phyloP scores from a whole-genome alignment of 441 rosid genomes.

The Mallotus japonicus region DNA sequence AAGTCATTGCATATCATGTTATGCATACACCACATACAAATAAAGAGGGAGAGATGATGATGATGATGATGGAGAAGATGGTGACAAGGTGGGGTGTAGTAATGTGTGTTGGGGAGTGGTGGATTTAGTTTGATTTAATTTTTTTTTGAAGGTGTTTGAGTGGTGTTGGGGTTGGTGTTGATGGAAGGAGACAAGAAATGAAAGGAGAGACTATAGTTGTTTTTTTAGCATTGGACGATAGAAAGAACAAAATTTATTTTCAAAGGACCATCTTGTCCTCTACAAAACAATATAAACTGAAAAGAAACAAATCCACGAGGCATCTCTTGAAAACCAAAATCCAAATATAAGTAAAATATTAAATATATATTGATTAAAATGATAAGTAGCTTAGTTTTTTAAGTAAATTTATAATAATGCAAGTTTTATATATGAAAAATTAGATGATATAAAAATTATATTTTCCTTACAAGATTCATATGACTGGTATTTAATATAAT shows the following conservation, averaged over 20 bases:
- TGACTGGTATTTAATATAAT: no score
- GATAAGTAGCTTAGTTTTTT: no score
- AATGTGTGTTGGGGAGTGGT: constrained; percentile 7
- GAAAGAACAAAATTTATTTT: constrained; percentile 36
- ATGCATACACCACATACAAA: not conserved
- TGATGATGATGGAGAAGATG: not conserved
- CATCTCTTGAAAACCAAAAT: not conserved
- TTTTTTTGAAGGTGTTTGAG: constrained; percentile 11
- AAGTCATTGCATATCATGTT: no score
- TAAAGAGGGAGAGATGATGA: not conserved
- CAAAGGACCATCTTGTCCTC: constrained; percentile 58
- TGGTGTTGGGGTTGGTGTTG: constrained; percentile 35
- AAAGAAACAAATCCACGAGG: constrained; percentile 1
- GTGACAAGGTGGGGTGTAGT: not conserved
- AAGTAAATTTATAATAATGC: no score
- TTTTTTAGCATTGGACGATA: constrained; percentile 30
- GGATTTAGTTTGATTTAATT: not conserved
- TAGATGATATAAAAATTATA: no score
- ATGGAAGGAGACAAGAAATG: constrained; percentile 43
- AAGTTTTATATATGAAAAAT: no score
- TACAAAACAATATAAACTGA: constrained; percentile 31
- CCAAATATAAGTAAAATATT: no score
- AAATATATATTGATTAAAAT: no score
- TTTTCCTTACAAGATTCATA: no score
- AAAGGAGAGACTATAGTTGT: constrained; percentile 28